Evolutionary conservation across 169 alveolate genomes (phyloP), one percentile per base, ranked within the genome.

Genomic region (Plasmodium vinckei): DNA sequence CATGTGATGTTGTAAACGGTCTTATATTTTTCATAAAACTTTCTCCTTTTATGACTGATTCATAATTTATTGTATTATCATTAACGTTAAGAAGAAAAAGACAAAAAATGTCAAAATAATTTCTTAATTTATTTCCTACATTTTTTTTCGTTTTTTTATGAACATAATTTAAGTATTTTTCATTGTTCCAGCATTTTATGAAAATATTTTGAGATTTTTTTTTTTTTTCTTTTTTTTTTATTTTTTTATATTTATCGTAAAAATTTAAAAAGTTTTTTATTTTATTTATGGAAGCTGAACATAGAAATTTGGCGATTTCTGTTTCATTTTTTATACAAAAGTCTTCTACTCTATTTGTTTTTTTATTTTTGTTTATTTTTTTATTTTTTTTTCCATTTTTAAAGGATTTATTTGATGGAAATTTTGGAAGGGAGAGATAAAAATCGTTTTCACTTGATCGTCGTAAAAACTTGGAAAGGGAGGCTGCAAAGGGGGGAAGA

Each of bases 181-280:
- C 88, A 44, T 75, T 39, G 42, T 75, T 75, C 88, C 88, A 75
- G n/a, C 42, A 68, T 42, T 75, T 57, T 7, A 75, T 75, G 9
- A 75, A 75, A 21, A 75, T 39, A 17, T 75, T 75, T 61, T 9
- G 77, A 42, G 10, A 49, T 10, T 51, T 53, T 47, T 47, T 73
- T 44, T 54, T 63, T 75, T 63, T 51, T n/a, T 15, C 49, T 12
- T 6, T 17, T 9, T n/a, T 2, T 12, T 23, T 75, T 54, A 47
- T 53, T 2, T 54, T 42, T 10, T 39, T 15, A 6, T 59, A 42
- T 23, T 47, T 61, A 27, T 65, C 51, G 9, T 75, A 53, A 33
- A 63, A 33, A 47, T 47, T 19, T 63, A 75, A 75, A 64, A 75
- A 63, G 17, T 49, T 49, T 13, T 15, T 46, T 21, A 75, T 27